Percentiles rank a stretch among this genome's conserved stretches.
phyloP scores from a whole-genome alignment of 108 stramenopile species.

The Skeletonema menzelii region DNA sequence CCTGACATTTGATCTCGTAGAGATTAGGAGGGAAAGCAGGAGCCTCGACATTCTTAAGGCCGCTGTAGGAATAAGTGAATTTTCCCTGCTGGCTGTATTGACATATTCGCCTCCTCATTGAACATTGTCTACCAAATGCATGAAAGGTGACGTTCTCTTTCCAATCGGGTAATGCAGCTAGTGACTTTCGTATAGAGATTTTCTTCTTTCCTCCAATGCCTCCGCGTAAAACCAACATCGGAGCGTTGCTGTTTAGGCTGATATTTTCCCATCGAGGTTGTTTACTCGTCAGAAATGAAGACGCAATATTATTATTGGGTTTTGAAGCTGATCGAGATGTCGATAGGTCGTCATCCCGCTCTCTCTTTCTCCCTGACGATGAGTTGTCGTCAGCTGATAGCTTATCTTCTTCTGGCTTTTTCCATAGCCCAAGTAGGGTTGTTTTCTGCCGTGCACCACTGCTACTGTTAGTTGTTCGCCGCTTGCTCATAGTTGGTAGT shows the following conservation, averaged over 20 bases:
- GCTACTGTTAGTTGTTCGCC: neutral
- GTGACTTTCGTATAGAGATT: constrained; percentile 1
- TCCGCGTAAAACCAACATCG: constrained; percentile 25
- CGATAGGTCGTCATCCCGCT: neutral
- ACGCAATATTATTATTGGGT: neutral
- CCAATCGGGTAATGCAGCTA: constrained; percentile 38
- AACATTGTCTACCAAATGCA: constrained; percentile 34
- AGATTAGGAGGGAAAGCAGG: constrained; percentile 32
- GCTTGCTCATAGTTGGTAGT: neutral
- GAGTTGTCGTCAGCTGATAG: neutral
- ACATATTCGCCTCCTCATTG: constrained; percentile 41
- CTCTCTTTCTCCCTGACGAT: neutral
- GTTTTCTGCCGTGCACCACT: neutral
- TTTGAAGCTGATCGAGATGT: neutral
- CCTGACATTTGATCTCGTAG: constrained; percentile 24
- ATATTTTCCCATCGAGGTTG: constrained; percentile 31
- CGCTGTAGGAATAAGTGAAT: constrained; percentile 40
- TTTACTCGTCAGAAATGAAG: neutral
- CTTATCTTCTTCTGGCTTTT: neutral
- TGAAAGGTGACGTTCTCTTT: constrained; percentile 33
- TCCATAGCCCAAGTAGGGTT: neutral
- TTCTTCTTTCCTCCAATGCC: constrained; percentile 16
- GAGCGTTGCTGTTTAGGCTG: constrained; percentile 17
- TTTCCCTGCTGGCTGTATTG: constrained; percentile 30
- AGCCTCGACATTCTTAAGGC: constrained; percentile 28